Percentiles rank a stretch among this genome's conserved stretches.
Conservation (phyloP, 2,329 filamentous ascomycete species). For the Zasmidium angulare region DNA sequence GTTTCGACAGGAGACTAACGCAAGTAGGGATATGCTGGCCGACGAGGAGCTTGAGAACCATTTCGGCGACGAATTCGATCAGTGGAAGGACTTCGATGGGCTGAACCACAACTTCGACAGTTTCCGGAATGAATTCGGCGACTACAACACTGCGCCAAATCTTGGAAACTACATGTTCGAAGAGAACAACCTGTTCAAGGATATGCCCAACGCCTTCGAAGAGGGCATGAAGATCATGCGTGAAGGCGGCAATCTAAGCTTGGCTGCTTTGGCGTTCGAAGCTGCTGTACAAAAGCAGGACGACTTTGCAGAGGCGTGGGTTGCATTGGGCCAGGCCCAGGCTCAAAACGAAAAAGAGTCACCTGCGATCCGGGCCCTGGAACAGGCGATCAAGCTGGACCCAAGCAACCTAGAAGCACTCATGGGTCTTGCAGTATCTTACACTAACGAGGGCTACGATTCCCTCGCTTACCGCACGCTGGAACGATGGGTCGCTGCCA, state of each 20-base stretch:
- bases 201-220: conserved; percentile 80
- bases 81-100: conserved; percentile 76
- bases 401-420: conserved; percentile 82
- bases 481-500: conserved; percentile 93
- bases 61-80: conserved; percentile 74
- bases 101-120: conserved; percentile 64
- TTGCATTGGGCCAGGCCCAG: conserved; percentile 84
- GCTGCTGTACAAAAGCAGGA: conserved; percentile 89
- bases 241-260: conserved; percentile 87
- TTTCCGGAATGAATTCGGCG: conserved; percentile 56
- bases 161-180: conserved; percentile 92
- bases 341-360: conserved; percentile 99
- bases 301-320: conserved; percentile 88
- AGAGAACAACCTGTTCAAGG: conserved; percentile 84
- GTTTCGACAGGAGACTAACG: conserved; percentile 71
- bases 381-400: conserved; percentile 86
- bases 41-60: conserved; percentile 62
- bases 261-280: conserved; percentile 93
- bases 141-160: conserved; percentile 39
- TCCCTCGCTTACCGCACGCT: conserved; percentile 93
- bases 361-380: conserved; percentile 88
- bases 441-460: conserved; percentile 98
- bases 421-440: conserved; percentile 94
- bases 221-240: conserved; percentile 92
- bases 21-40: conserved; percentile 64